Conservation (phyloP, 805 yeast genomes). For the Pichia exigua region DNA sequence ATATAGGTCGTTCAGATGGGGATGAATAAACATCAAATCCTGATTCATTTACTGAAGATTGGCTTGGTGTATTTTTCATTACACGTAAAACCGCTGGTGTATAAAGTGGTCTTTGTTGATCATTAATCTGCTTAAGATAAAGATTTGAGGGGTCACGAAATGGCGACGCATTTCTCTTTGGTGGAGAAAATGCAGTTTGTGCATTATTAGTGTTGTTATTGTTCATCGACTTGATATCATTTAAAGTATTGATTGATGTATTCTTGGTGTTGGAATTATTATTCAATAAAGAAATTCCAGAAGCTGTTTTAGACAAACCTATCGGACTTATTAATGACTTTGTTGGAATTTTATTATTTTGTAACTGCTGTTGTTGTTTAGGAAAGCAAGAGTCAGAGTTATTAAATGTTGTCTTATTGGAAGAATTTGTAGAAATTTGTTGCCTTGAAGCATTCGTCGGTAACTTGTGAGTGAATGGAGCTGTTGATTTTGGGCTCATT, state of each 20-base stretch:
- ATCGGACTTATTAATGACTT: neutral
- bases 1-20: slow-evolving; percentile 6
- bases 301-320: neutral
- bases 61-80: slow-evolving; percentile 10
- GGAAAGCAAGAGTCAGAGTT: neutral
- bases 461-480: neutral
- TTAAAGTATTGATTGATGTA: neutral
- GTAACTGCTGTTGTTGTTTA: neutral
- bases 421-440: neutral
- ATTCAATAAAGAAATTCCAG: neutral
- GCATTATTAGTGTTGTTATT: neutral
- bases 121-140: slow-evolving; percentile 62
- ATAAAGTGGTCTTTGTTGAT: slow-evolving; percentile 80
- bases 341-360: neutral
- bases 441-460: neutral
- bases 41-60: slow-evolving; percentile 1
- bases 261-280: neutral
- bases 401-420: neutral
- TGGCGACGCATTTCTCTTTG: slow-evolving; percentile 7
- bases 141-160: slow-evolving; percentile 26
- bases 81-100: slow-evolving; percentile 79
- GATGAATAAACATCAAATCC: slow-evolving; percentile 9
- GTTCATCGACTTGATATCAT: neutral
- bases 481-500: slow-evolving; percentile 8
- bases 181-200: slow-evolving; percentile 1